These are phyloP conservation scores for Calcarisporium arbuscula DNA, from an alignment of 2,329 filamentous ascomycete species.

Conservation along the genomic window DNA sequence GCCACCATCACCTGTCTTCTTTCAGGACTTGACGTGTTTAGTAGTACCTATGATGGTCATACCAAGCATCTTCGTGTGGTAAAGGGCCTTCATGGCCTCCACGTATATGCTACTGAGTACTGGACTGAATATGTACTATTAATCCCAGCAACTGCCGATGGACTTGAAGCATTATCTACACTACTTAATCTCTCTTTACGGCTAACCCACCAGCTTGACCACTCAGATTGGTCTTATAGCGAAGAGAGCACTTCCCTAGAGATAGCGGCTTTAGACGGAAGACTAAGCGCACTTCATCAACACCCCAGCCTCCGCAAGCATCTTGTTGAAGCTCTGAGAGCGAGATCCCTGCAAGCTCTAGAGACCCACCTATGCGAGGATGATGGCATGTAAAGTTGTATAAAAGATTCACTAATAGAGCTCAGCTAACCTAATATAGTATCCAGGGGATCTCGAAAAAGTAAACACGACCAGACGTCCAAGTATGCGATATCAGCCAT, in stretches of 20 bases:
- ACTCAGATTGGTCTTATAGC: background rate
- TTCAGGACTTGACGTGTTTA: constrained; percentile 1
- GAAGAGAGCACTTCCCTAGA: background rate
- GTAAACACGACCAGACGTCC: no score
- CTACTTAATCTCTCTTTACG: no score
- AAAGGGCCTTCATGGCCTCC: constrained; percentile 6
- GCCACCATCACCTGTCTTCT: constrained; percentile 4
- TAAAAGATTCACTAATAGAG: background rate
- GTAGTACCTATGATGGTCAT: background rate
- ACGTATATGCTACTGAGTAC: constrained; percentile 7
- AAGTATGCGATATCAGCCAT: no score
- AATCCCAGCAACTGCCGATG: background rate
- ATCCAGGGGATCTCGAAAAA: no score
- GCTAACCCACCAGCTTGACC: background rate
- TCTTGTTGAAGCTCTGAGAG: background rate
- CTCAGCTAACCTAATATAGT: no score
- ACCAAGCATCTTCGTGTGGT: background rate
- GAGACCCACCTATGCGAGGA: background rate
- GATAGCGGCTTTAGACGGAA: background rate
- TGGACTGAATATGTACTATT: constrained; percentile 9
- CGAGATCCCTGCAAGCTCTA: background rate
- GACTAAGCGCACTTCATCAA: no score
- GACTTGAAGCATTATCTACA: no score
- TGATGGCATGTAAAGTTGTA: background rate
- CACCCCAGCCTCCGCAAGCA: no score